Evolutionary conservation across 371 early-diverging fungal genomes (phyloP).

Genomic region (Dichotomocladium elegans): DNA sequence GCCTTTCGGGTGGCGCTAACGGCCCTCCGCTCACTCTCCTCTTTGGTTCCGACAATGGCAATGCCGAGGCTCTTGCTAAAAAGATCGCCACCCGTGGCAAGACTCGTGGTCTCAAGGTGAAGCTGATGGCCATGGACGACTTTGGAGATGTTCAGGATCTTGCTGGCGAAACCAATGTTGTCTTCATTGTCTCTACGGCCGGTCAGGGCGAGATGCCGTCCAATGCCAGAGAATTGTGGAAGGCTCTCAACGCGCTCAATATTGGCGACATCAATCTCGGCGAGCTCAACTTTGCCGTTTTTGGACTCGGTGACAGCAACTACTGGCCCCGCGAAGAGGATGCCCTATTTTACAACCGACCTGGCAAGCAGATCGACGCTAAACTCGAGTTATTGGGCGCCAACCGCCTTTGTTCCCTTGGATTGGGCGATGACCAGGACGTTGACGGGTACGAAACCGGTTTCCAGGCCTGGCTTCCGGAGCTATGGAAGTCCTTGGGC

Average conservation of each 20-base stretch:
- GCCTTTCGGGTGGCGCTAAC: constrained; percentile 61
- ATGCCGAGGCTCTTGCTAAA: constrained; percentile 82
- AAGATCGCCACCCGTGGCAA: constrained; percentile 77
- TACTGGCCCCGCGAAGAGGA: constrained; percentile 95
- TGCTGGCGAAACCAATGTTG: constrained; percentile 68
- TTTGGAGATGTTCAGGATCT: constrained; percentile 73
- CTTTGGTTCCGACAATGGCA: constrained; percentile 90
- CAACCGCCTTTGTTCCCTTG: constrained; percentile 54
- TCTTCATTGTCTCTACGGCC: constrained; percentile 81
- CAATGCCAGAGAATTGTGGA: constrained; percentile 86
- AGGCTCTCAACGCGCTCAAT: constrained; percentile 52
- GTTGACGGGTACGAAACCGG: constrained; percentile 87
- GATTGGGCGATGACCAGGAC: constrained; percentile 91
- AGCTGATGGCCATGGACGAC: constrained; percentile 78
- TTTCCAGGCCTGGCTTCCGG: constrained; percentile 72
- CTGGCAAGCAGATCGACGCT: constrained; percentile 81
- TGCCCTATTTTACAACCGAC: constrained; percentile 85
- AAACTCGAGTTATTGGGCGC: constrained; percentile 77
- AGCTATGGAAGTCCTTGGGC: constrained; percentile 81
- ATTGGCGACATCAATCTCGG: constrained; percentile 63
- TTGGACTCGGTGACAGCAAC: constrained; percentile 91
- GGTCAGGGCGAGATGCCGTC: constrained; percentile 96
- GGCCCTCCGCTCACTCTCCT: constrained; percentile 80
- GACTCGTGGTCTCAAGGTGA: constrained; percentile 72
- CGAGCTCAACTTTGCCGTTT: constrained; percentile 72